Evolutionary conservation across 805 yeast species (phyloP).

Genomic region (Candida caryicola): DNA sequence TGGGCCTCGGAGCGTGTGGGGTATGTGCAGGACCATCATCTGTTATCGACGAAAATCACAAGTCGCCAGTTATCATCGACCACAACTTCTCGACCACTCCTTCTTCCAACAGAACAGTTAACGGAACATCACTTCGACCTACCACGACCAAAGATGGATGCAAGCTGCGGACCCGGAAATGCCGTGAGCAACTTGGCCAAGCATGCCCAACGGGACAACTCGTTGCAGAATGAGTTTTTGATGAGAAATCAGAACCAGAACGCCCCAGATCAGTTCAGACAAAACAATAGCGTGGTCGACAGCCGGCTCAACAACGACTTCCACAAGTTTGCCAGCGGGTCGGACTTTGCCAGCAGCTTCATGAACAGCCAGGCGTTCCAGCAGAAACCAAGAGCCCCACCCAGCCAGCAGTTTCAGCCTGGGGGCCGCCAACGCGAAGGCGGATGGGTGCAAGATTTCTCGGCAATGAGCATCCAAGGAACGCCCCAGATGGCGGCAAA

Average conservation of each 20-base stretch:
- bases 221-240: slow-evolving; percentile 35
- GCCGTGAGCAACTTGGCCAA: slow-evolving; percentile 42
- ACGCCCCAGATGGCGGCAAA: slow-evolving; percentile 7
- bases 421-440: slow-evolving; percentile 5
- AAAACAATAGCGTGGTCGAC: slow-evolving; percentile 25
- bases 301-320: slow-evolving; percentile 38
- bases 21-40: no score
- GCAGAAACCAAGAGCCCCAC: slow-evolving; percentile 9
- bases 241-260: slow-evolving; percentile 7
- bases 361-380: slow-evolving; percentile 8
- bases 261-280: slow-evolving; percentile 12
- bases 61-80: background rate
- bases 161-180: slow-evolving; percentile 46
- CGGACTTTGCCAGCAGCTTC: slow-evolving; percentile 17
- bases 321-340: slow-evolving; percentile 25
- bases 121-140: no score
- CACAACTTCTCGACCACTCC: background rate
- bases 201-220: slow-evolving; percentile 40
- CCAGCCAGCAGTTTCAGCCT: slow-evolving; percentile 5
- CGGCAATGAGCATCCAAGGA: slow-evolving; percentile 18
- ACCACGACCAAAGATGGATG: slow-evolving; percentile 35
- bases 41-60: no score
- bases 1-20: no score
- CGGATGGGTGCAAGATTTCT: slow-evolving; percentile 32
- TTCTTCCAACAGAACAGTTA: background rate